phyloP scores from a whole-genome alignment of 164 flowering plant species.

The Paratinospora sagittata region DNA sequence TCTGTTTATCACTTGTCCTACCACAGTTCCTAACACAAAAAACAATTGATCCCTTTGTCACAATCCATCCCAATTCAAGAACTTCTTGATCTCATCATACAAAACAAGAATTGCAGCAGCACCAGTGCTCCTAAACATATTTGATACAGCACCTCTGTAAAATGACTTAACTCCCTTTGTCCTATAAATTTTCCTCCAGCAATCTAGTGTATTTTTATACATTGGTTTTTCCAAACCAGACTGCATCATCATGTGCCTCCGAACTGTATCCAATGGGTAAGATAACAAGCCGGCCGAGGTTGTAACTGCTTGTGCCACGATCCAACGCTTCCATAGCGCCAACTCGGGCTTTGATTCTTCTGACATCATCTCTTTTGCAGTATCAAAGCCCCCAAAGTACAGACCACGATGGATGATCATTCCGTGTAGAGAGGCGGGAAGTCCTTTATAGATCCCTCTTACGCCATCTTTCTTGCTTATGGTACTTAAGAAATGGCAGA shows the following conservation, averaged over 20 bases:
- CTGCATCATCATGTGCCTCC: conserved; percentile 99
- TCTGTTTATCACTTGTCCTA: neutral
- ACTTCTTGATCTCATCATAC: conserved; percentile 84
- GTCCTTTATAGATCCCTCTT: conserved; percentile 78
- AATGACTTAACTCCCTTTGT: conserved; percentile 67
- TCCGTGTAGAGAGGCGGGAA: conserved; percentile 93
- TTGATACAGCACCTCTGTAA: conserved; percentile 88
- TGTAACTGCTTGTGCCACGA: conserved; percentile 86
- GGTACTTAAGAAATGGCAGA: conserved; percentile 71
- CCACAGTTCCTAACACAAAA: neutral
- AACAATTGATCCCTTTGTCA: conserved; percentile 19
- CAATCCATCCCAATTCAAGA: conserved; percentile 60
- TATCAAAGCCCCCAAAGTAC: conserved; percentile 98
- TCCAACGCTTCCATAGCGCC: conserved; percentile 85
- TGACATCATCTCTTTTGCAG: conserved; percentile 67
- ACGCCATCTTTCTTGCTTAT: conserved; percentile 63
- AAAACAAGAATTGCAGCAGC: conserved; percentile 91
- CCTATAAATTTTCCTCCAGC: conserved; percentile 81
- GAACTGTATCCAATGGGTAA: conserved; percentile 87
- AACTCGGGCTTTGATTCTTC: conserved; percentile 40
- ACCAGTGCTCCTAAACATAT: conserved; percentile 89
- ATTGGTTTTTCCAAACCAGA: conserved; percentile 67
- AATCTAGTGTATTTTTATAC: conserved; percentile 72
- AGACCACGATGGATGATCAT: conserved; percentile 88
- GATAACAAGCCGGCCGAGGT: conserved; percentile 88